Base-by-base conservation (phyloP, 768 basidiomycete species). In the Dacryopinax spathularia region DNA sequence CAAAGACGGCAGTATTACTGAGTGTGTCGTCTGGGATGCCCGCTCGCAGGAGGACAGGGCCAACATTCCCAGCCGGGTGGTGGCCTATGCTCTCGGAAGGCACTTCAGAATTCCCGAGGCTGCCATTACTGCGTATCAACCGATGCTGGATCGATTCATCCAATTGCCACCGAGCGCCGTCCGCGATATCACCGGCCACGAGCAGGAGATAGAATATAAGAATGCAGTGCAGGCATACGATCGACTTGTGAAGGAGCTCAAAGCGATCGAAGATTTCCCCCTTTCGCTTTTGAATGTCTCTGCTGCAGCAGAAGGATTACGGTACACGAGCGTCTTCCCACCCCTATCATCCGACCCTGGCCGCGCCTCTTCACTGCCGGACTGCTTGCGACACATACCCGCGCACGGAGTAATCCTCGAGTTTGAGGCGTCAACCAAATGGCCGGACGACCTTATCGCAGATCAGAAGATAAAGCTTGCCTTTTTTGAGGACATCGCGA, bases 1-100 rank as follows among this genome's bases (percentile, higher is more conserved):
- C 79, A 94, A 97, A 73, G 94, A 99, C 69, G 95, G 95, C 1
- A 81, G 87, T 18, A 97, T 98, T 66, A 71, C 82, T 4, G 92
- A 97, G 73, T 91, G 88, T 68, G 91, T 97, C n/a, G 93, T 98
- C 1, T 99, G 96, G 96, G 88, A 96, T 20, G 83, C 91, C 7
- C 81, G 82, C 65, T 86, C 83, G 1, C 63, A 65, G 29, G 91
- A 95, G 61, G 90, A 92, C 65, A 85, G 90, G 29, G 78, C 84
- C 0, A 81, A 85, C 65, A 84, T 98, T 31, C 91, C 92, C 0
- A 75, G 78, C 15, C 79, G 82, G 75, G 82, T 97, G 68, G 83
- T 91, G 29, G 75, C 77, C 22, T 85, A 93, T 74, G 74, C 97
- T 37, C 80, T 99, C 10, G 70, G 78, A 18, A 78, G 80, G 27